These are phyloP conservation scores for Geotrichum fermentans DNA, from an alignment of 1,139 yeast species.

Conservation along the genomic window DNA sequence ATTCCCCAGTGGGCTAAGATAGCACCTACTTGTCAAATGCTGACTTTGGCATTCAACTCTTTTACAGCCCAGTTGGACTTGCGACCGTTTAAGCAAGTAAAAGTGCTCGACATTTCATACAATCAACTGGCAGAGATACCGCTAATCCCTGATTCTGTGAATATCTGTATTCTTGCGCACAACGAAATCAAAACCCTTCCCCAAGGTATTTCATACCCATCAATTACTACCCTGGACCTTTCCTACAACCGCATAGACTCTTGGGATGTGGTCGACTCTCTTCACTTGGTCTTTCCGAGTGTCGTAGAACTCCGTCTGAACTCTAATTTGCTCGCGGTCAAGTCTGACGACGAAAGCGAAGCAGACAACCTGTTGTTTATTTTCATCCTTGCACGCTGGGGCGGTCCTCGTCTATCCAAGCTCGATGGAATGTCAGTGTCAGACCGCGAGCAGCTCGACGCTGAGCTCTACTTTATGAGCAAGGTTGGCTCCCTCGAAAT, in stretches of 20 bases:
- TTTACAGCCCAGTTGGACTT: slow-evolving; percentile 19
- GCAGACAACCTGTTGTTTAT: slow-evolving; percentile 37
- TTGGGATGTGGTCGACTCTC: slow-evolving; percentile 50
- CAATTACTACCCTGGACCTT: slow-evolving; percentile 9
- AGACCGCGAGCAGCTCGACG: slow-evolving; percentile 50
- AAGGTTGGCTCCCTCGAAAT: slow-evolving; percentile 42
- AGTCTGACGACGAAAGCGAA: slow-evolving; percentile 27
- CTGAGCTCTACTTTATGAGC: slow-evolving; percentile 63
- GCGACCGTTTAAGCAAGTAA: slow-evolving; percentile 24
- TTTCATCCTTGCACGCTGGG: slow-evolving; percentile 50
- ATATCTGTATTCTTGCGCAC: slow-evolving; percentile 25
- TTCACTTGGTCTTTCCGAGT: slow-evolving; percentile 39
- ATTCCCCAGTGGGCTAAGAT: slow-evolving; percentile 35
- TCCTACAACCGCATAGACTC: slow-evolving; percentile 19
- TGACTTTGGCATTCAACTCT: slow-evolving; percentile 49
- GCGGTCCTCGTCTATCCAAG: slow-evolving; percentile 31
- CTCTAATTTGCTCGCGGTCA: slow-evolving; percentile 48
- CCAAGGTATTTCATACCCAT: not conserved
- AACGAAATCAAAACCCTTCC: slow-evolving; percentile 25
- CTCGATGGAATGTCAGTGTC: slow-evolving; percentile 56
- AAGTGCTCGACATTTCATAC: slow-evolving; percentile 44
- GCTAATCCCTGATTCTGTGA: slow-evolving; percentile 16
- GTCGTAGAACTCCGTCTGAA: slow-evolving; percentile 47
- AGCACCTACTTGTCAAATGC: slow-evolving; percentile 45
- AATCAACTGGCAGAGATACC: slow-evolving; percentile 43